These are phyloP conservation scores for Raphidocelis subcapitata DNA, from an alignment of 139 green algal genomes.

Conservation along the genomic window DNA sequence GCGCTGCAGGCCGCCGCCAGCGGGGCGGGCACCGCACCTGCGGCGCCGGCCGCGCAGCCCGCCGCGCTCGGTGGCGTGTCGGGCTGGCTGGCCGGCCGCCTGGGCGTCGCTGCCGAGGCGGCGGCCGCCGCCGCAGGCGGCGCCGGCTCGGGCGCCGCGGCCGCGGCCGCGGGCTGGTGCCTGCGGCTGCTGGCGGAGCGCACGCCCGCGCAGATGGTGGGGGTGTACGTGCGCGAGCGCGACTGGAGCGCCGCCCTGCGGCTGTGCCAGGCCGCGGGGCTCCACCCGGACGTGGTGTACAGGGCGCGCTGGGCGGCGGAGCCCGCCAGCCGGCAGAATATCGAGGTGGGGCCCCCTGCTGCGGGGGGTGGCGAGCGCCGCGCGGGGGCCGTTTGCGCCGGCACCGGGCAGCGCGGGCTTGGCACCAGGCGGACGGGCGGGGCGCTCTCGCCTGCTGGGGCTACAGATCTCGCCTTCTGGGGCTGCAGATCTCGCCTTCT, in stretches of 20 bases:
- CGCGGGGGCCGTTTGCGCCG: too few relatives aligned
- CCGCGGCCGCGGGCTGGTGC: constrained; percentile 6
- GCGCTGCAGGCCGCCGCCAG: neutral
- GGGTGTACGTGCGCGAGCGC: constrained; percentile 12
- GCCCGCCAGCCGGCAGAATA: constrained; percentile 5
- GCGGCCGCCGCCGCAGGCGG: neutral
- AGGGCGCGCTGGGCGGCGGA: constrained; percentile 24
- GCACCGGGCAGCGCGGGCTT: too few relatives aligned
- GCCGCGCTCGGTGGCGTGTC: neutral
- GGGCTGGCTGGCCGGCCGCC: constrained; percentile 4
- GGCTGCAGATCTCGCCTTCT: too few relatives aligned
- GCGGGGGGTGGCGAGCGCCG: too few relatives aligned
- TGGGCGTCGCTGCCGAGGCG: constrained; percentile 17
- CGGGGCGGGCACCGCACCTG: neutral
- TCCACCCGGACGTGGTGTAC: constrained; percentile 33
- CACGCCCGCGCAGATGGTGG: constrained; percentile 34
- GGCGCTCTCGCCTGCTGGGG: too few relatives aligned
- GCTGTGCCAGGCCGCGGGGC: constrained; percentile 8
- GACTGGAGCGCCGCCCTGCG: constrained; percentile 30
- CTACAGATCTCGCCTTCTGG: too few relatives aligned
- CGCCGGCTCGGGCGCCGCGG: neutral
- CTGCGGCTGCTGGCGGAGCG: constrained; percentile 34
- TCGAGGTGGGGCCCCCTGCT: neutral
- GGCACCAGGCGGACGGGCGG: too few relatives aligned
- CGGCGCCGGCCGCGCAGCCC: neutral